A percentile compares a stretch with the other conserved stretches of the same genome.
Conservation (phyloP, 345 rosid species). For the Mercurialis annua region DNA sequence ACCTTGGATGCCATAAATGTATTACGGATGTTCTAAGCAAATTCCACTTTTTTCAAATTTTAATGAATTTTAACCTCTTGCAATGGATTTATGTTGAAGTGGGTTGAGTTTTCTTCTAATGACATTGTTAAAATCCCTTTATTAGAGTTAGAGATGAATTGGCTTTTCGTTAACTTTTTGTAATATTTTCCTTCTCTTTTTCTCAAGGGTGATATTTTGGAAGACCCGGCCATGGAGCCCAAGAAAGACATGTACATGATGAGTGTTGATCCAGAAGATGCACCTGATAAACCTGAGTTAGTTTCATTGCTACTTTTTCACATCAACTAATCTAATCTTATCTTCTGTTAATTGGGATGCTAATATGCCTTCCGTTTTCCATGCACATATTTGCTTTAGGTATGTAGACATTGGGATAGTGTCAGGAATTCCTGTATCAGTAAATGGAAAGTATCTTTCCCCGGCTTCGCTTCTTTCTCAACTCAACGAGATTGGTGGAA, state of each 20-base stretch:
- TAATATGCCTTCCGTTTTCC: background rate
- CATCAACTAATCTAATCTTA: background rate
- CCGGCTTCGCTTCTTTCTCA: constrained; percentile 71
- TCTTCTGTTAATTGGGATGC: background rate
- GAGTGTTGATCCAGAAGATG: constrained; percentile 85
- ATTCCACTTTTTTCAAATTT: no score
- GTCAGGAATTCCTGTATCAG: constrained; percentile 70
- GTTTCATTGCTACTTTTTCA: constrained; percentile 14
- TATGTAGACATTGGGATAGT: constrained; percentile 66
- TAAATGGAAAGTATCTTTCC: constrained; percentile 60
- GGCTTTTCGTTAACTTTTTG: no score
- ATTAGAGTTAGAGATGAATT: no score
- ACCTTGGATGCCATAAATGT: no score
- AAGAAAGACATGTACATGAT: constrained; percentile 94
- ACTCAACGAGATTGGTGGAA: constrained; percentile 77
- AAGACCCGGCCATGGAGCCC: constrained; percentile 91
- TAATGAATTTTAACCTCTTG: no score
- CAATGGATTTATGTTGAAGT: no score
- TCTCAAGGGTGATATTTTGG: constrained; percentile 86
- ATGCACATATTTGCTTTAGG: constrained; percentile 31
- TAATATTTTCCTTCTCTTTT: no score
- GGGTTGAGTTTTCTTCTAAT: no score
- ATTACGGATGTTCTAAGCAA: no score
- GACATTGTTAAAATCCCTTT: no score
- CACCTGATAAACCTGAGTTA: constrained; percentile 77